Percentiles rank a stretch among this genome's conserved stretches.
These are phyloP conservation scores for Colletotrichum theobromicola DNA, from an alignment of 2,329 filamentous ascomycete species.

Conservation along the genomic window DNA sequence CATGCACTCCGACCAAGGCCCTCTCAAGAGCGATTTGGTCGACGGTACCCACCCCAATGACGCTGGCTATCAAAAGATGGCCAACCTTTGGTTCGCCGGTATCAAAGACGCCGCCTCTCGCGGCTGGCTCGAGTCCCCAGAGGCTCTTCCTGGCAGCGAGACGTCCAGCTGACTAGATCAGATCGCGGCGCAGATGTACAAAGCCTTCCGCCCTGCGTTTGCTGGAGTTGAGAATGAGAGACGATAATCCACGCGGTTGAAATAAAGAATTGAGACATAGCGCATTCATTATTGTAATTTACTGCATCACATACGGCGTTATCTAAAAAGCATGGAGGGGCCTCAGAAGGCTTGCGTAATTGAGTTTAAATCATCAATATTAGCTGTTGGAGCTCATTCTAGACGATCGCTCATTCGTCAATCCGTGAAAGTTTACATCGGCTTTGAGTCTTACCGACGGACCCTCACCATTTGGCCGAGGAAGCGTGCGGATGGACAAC, in stretches of 20 bases:
- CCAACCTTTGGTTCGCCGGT: constrained; percentile 37
- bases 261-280: not conserved
- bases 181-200: not conserved
- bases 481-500: not conserved
- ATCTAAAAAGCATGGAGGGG: not conserved
- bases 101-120: constrained; percentile 30
- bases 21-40: constrained; percentile 33
- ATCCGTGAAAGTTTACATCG: not conserved
- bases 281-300: not conserved
- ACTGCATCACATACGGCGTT: not conserved
- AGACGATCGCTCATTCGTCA: not conserved
- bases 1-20: constrained; percentile 39
- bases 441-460: not conserved
- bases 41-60: constrained; percentile 46
- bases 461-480: not conserved
- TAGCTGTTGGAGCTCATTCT: not conserved
- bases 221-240: not conserved
- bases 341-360: not conserved
- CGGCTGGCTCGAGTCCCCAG: constrained; percentile 26
- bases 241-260: not conserved
- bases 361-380: not conserved
- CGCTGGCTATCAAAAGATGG: constrained; percentile 46
- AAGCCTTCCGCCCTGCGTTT: not conserved
- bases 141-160: constrained; percentile 8
- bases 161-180: not conserved